Percentiles rank a stretch among this genome's conserved stretches.
Conservation (phyloP, 1,139 yeast species). For the Candida glucosophila region DNA sequence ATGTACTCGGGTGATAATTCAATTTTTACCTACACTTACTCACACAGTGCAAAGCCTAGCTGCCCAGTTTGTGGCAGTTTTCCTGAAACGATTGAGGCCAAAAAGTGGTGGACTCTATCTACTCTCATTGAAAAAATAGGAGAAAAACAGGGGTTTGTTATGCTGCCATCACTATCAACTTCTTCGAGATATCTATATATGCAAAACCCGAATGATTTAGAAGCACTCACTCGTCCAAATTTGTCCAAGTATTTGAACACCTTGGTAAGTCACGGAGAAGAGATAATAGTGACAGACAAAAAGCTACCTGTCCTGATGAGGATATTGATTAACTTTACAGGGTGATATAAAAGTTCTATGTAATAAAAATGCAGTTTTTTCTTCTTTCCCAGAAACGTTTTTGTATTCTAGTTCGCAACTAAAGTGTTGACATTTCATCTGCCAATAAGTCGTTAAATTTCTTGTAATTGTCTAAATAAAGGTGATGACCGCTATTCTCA, state of each 20-base stretch:
- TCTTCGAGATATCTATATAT: constrained; percentile 37
- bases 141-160: constrained; percentile 26
- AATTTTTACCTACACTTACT: constrained; percentile 65
- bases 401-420: not conserved
- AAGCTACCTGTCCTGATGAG: constrained; percentile 38
- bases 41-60: constrained; percentile 47
- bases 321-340: constrained; percentile 16
- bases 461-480: constrained; percentile 53
- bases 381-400: not conserved
- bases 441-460: constrained; percentile 43
- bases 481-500: constrained; percentile 59
- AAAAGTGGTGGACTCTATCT: constrained; percentile 35
- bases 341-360: constrained; percentile 8
- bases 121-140: constrained; percentile 37
- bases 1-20: constrained; percentile 80
- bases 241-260: constrained; percentile 24
- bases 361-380: constrained; percentile 3
- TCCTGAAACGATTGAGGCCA: constrained; percentile 24
- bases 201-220: constrained; percentile 43
- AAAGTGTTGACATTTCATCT: constrained; percentile 15
- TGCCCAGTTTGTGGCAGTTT: constrained; percentile 71
- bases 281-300: constrained; percentile 51
- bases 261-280: constrained; percentile 38
- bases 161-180: constrained; percentile 48
- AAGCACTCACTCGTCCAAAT: constrained; percentile 41